Conservation (phyloP, 164 flowering plant species). For the Brasenia schreberi region DNA sequence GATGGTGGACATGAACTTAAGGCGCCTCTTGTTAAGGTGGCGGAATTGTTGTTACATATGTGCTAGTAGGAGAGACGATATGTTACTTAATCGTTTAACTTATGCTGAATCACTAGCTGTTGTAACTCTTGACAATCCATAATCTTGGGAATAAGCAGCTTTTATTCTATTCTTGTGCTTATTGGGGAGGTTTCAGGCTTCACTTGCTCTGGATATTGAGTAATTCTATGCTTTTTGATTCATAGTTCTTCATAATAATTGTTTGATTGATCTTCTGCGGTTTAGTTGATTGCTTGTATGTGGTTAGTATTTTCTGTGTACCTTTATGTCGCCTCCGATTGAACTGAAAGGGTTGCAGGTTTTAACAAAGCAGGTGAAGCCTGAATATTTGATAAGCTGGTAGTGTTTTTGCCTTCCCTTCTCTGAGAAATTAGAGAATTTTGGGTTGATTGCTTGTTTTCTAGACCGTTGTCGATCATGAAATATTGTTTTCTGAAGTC, state of each 20-base stretch:
- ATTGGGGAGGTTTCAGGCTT: background rate
- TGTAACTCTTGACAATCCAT: background rate
- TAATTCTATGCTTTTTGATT: too few relatives aligned
- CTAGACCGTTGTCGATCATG: background rate
- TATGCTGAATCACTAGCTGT: background rate
- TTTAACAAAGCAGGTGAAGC: background rate
- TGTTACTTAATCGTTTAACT: background rate
- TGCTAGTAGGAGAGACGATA: background rate
- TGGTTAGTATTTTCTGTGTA: background rate
- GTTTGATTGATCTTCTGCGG: background rate
- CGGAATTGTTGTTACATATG: background rate
- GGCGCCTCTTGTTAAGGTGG: background rate
- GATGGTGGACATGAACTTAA: background rate
- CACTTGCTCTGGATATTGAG: background rate
- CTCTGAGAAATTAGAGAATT: background rate
- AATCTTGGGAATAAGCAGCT: background rate
- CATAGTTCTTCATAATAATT: background rate
- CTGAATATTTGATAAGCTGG: background rate
- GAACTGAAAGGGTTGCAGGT: background rate
- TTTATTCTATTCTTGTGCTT: background rate
- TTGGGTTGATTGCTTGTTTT: background rate
- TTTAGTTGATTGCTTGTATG: background rate
- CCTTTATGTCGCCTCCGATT: background rate
- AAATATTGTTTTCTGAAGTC: conserved; percentile 16
- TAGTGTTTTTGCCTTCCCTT: background rate